Conservation (phyloP, 169 alveolate species). For the Plasmodium knowlesi region DNA sequence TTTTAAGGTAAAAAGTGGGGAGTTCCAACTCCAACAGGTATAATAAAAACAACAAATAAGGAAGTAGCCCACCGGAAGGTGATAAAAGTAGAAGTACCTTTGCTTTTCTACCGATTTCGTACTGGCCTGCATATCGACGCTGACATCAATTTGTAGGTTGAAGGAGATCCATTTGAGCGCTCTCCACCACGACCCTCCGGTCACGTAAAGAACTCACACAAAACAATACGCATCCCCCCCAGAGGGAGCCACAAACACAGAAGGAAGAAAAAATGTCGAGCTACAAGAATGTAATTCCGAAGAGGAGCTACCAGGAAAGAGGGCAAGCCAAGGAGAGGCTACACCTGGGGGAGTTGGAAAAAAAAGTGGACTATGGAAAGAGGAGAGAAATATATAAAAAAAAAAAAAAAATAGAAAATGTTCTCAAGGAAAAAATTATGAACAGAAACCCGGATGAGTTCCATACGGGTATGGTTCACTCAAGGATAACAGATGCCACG, state of each 20-base stretch:
- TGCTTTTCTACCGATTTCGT: background rate
- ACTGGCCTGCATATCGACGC: background rate
- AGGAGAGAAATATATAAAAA: slow-evolving; percentile 65
- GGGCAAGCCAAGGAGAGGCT: slow-evolving; percentile 67
- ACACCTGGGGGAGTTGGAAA: slow-evolving; percentile 66
- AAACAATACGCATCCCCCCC: background rate
- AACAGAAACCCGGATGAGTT: slow-evolving; percentile 62
- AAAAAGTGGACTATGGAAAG: slow-evolving; percentile 60
- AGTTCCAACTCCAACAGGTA: background rate
- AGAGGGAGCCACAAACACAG: background rate
- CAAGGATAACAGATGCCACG: slow-evolving; percentile 13
- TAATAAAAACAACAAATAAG: background rate
- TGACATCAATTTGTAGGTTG: background rate
- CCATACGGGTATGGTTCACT: slow-evolving; percentile 71
- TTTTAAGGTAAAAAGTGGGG: background rate
- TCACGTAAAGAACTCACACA: background rate
- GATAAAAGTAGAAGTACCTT: background rate
- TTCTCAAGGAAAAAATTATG: slow-evolving; percentile 58
- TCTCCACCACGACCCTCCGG: too few species aligned
- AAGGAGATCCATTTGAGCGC: background rate
- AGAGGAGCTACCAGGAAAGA: slow-evolving; percentile 54
- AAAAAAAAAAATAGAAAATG: slow-evolving; percentile 65
- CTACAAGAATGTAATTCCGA: slow-evolving; percentile 43
- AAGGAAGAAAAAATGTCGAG: slow-evolving; percentile 26
- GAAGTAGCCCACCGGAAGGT: background rate